These are phyloP conservation scores for Aspergillus brunneoviolaceus DNA, from an alignment of 2,329 filamentous ascomycete genomes.

Conservation along the genomic window DNA sequence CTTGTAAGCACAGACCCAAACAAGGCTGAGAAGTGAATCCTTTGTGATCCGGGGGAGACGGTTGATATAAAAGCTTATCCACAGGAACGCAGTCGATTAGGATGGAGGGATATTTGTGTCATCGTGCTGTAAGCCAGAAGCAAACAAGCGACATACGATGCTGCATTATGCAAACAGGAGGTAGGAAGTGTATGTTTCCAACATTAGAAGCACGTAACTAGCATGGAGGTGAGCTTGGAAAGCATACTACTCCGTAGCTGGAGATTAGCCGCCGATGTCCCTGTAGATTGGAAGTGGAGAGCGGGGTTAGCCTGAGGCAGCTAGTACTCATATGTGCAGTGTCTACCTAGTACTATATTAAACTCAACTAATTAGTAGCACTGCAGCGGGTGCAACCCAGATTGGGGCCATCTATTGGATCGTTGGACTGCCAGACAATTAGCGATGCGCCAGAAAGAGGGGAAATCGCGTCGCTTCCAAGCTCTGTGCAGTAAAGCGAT, in stretches of 20 bases:
- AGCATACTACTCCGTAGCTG: not conserved
- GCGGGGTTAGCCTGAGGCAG: not conserved
- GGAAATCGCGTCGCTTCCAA: not conserved
- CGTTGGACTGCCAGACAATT: not conserved
- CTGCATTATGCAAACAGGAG: slow-evolving; percentile 1
- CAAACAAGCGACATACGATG: not conserved
- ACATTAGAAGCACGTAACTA: slow-evolving; percentile 11
- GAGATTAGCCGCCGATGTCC: slow-evolving; percentile 2
- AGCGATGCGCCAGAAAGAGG: not conserved
- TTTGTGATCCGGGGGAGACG: not conserved
- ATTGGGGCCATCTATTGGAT: not conserved
- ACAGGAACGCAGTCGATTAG: not conserved
- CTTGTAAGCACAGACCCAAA: not conserved
- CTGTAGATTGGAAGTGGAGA: not conserved
- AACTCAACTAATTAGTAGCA: not conserved
- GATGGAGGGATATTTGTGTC: slow-evolving; percentile 5
- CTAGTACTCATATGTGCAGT: too few relatives aligned
- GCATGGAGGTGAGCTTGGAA: not conserved
- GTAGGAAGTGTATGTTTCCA: slow-evolving; percentile 1
- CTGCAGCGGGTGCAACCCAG: not conserved
- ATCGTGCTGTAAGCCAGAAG: not conserved
- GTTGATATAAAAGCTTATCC: slow-evolving; percentile 10
- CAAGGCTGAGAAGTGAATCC: not conserved
- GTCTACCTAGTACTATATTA: not conserved
- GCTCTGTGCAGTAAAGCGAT: not conserved